Evolutionary conservation across 257 asterid genomes (phyloP), one percentile per base, ranked within the genome.

Genomic region (Hygrophila difformis): DNA sequence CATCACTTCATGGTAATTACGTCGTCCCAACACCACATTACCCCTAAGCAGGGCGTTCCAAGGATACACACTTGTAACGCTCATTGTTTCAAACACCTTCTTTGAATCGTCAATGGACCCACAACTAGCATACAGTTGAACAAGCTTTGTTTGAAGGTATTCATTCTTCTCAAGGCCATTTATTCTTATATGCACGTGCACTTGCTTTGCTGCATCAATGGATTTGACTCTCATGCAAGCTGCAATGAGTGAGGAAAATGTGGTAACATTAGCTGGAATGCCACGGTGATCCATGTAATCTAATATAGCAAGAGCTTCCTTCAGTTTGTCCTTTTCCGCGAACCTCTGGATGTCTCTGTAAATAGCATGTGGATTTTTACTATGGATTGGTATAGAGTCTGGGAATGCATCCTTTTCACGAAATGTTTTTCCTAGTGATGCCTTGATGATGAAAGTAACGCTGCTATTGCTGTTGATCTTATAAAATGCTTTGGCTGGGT

Each of bases 1-100:
- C 59, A 76, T 42, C 8, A 74, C 75, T 15, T 82, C 88, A 1
- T 46, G 49, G 61, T 77, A 51, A 15, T 65, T 74, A 8, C 72
- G 72, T 45, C 71, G 66, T 28, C 98, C 98, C 69, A 66, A 21
- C 39, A 85, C 49, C 48, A 89, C 93, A 60, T 70, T 82, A 3
- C 98, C 98, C 79, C 93, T 75, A 28, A 85, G 96, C 61, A 85
- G 66, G 1, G 96, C 98, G 35, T 89, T 89, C 96, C 98, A 89
- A 8, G 96, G 84, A 37, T 77, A 82, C 33, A 89, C 92, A 56
- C 84, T 82, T 31, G 50, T 68, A 1, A 59, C 79, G 19, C 39
- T 50, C 87, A 85, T 82, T 47, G 52, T 60, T 15, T 72, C 96
- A 42, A 89, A 77, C 76, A 85, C 62, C 56, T 26, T 68, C 61